Percentiles rank a stretch among this genome's conserved stretches.
Conservation (phyloP, 1,284 basidiomycete genomes). For the Cerrena zonata region DNA sequence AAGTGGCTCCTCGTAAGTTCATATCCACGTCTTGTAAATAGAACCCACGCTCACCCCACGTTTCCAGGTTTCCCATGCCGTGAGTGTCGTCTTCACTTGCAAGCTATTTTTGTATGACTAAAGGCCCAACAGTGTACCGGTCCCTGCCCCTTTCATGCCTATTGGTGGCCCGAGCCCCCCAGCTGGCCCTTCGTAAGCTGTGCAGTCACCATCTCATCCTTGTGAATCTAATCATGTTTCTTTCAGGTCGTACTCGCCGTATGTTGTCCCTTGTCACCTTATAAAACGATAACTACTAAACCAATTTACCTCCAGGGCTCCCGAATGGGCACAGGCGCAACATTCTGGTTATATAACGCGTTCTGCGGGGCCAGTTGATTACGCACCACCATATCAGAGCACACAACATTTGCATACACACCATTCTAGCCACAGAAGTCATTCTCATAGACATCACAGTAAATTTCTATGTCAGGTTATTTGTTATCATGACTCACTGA, state of each 20-base stretch:
- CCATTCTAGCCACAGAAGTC: not conserved
- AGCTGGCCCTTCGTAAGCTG: not conserved
- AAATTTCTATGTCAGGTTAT: not conserved
- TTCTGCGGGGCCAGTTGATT: not conserved
- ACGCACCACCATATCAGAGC: not conserved
- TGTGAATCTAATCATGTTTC: not conserved
- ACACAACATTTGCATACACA: not conserved
- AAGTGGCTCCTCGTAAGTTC: not conserved
- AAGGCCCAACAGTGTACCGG: not conserved
- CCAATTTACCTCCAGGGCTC: not conserved
- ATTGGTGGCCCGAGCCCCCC: conserved; percentile 8
- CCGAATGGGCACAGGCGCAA: not conserved
- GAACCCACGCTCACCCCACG: not conserved
- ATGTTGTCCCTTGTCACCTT: not conserved
- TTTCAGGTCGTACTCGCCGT: not conserved
- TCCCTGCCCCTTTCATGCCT: conserved; percentile 9
- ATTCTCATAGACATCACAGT: conserved; percentile 3
- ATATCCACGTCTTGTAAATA: not conserved
- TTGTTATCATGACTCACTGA: not conserved
- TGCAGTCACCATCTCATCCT: not conserved
- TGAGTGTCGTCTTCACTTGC: not conserved
- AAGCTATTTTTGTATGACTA: not conserved
- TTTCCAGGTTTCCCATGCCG: conserved; percentile 1
- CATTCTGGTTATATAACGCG: not conserved
- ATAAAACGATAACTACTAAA: not conserved